Evolutionary conservation across 139 green algal genomes (phyloP).

Genomic region (Chloropicon primus): DNA sequence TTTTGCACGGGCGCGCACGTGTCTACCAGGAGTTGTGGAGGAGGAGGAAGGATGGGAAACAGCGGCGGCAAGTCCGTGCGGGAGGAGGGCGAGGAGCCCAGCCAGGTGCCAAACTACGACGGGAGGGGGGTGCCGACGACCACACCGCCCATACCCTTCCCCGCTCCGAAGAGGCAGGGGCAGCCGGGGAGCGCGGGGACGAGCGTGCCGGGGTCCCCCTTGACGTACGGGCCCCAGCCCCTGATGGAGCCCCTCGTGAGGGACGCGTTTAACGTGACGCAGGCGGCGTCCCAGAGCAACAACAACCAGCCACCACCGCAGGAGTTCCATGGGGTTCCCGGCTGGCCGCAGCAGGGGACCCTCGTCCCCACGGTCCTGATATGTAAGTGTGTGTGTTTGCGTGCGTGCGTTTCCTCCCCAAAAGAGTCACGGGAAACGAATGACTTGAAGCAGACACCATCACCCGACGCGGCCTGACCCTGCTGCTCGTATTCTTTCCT

Average conservation of each 20-base stretch:
- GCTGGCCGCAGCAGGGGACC: slow-evolving; percentile 61
- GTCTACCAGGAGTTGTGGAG: background rate
- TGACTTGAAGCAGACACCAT: background rate
- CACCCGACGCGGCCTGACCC: background rate
- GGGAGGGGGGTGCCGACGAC: background rate
- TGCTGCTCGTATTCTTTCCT: background rate
- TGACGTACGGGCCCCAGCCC: slow-evolving; percentile 72
- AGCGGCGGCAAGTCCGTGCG: background rate
- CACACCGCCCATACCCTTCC: background rate
- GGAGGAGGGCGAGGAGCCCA: background rate
- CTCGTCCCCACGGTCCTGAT: slow-evolving; percentile 70
- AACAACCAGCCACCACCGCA: slow-evolving; percentile 7
- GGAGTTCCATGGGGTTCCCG: slow-evolving; percentile 54
- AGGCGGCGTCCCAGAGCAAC: background rate
- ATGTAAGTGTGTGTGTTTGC: slow-evolving; percentile 40
- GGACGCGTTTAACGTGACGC: slow-evolving; percentile 12
- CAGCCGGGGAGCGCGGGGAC: no score
- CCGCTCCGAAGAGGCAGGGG: background rate
- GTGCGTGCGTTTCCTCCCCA: background rate
- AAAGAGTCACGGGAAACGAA: background rate
- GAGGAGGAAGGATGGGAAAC: background rate
- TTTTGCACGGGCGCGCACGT: no score
- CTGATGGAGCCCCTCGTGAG: slow-evolving; percentile 29
- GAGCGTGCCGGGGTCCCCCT: slow-evolving; percentile 44
- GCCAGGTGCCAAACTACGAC: background rate